phyloP scores from a whole-genome alignment of 2,329 filamentous ascomycete genomes.

The Sporothrix mexicana region DNA sequence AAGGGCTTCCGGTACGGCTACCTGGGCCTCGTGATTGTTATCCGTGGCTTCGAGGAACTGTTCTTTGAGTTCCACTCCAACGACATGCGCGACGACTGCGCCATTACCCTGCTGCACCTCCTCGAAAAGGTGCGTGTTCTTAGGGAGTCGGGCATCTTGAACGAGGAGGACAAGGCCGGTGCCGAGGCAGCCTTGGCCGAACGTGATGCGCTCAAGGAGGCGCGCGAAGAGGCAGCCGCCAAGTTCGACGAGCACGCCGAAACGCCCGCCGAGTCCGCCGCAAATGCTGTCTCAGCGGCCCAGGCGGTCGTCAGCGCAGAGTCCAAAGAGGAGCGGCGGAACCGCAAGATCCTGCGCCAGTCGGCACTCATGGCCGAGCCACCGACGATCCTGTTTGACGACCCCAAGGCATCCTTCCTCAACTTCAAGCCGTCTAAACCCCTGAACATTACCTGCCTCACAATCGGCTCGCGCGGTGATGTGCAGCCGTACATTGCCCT shows the following conservation, averaged over 20 bases:
- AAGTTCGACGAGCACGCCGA: conserved; percentile 54
- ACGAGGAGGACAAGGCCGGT: conserved; percentile 70
- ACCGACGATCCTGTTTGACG: conserved; percentile 85
- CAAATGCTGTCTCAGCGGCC: background rate
- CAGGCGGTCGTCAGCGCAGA: background rate
- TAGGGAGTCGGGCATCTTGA: conserved; percentile 70
- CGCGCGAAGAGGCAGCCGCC: conserved; percentile 57
- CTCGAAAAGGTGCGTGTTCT: conserved; percentile 75
- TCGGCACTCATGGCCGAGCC: conserved; percentile 58
- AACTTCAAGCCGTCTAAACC: conserved; percentile 86
- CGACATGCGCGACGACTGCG: conserved; percentile 86
- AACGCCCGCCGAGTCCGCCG: background rate
- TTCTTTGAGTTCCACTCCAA: conserved; percentile 90
- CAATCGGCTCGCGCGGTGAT: conserved; percentile 93
- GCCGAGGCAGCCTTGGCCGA: conserved; percentile 80
- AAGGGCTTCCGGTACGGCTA: conserved; percentile 94
- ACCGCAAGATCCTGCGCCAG: conserved; percentile 54
- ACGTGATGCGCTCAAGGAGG: conserved; percentile 78
- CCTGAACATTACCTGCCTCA: conserved; percentile 87
- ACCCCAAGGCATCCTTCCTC: conserved; percentile 83
- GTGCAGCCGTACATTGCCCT: conserved; percentile 97
- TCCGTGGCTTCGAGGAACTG: conserved; percentile 90
- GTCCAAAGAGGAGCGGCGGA: conserved; percentile 42
- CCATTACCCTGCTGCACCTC: conserved; percentile 76
- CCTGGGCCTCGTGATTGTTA: conserved; percentile 87